Percentiles rank a stretch among this genome's conserved stretches.
Evolutionary conservation across 306 rosid species (phyloP).

Genomic region (Pachyrhizus erosus): DNA sequence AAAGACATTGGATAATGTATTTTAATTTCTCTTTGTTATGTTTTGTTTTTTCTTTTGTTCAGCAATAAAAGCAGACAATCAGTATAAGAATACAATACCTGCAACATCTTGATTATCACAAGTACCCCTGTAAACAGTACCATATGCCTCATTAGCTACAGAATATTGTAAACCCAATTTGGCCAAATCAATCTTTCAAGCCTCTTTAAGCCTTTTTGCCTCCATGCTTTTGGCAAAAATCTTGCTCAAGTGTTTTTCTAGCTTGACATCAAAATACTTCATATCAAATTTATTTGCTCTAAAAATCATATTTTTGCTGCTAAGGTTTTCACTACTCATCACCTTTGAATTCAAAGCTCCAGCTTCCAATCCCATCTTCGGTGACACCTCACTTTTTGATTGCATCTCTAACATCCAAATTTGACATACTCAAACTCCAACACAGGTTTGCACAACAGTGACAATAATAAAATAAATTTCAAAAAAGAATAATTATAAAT

Average conservation of each 20-base stretch:
- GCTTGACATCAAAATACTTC: slow-evolving; percentile 71
- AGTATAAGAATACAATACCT: slow-evolving; percentile 55
- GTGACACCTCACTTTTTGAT: slow-evolving; percentile 44
- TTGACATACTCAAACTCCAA: slow-evolving; percentile 42
- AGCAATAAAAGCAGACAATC: neutral
- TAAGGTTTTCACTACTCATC: slow-evolving; percentile 54
- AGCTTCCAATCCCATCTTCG: slow-evolving; percentile 37
- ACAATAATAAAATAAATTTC: neutral
- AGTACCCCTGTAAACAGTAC: slow-evolving; percentile 74
- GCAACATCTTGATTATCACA: slow-evolving; percentile 88
- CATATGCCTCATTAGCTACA: slow-evolving; percentile 83
- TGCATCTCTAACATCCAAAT: slow-evolving; percentile 52
- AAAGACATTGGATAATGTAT: neutral
- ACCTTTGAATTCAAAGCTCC: slow-evolving; percentile 47
- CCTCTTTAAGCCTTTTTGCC: slow-evolving; percentile 62
- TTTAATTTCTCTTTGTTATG: neutral
- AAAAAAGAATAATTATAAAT: neutral
- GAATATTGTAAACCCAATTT: slow-evolving; percentile 66
- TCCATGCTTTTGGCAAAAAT: slow-evolving; percentile 58
- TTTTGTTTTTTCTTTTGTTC: neutral
- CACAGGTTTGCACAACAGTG: neutral
- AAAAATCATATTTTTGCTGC: slow-evolving; percentile 69
- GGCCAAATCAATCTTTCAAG: slow-evolving; percentile 85
- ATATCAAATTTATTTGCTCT: slow-evolving; percentile 82
- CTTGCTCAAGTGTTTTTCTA: slow-evolving; percentile 84